These are phyloP conservation scores for Sutorius australiensis DNA, from an alignment of 768 basidiomycete genomes.

Conservation along the genomic window DNA sequence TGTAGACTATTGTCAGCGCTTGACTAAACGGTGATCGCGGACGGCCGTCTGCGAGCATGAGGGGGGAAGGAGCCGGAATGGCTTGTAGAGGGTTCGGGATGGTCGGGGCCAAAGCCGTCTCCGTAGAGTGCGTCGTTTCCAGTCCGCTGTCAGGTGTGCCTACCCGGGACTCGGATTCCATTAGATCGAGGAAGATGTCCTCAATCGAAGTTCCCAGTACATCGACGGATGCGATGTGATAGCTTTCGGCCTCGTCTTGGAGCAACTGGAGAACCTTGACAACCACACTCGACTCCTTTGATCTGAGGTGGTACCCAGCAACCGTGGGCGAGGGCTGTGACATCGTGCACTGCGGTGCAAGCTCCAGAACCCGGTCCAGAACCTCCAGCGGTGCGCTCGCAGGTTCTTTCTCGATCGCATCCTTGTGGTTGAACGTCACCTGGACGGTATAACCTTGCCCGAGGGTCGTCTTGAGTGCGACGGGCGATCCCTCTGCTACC, in stretches of 20 bases:
- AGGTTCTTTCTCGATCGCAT: conserved; percentile 27
- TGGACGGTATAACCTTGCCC: conserved; percentile 71
- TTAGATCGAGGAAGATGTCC: conserved; percentile 74
- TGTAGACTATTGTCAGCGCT: conserved; percentile 70
- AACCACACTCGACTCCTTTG: conserved; percentile 53
- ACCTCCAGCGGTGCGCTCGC: conserved; percentile 26
- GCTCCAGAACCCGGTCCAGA: conserved; percentile 38
- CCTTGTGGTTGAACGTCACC: conserved; percentile 43
- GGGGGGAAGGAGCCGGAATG: conserved; percentile 2
- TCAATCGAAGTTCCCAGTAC: conserved; percentile 74
- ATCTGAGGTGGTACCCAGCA: conserved; percentile 54
- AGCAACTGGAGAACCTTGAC: conserved; percentile 54
- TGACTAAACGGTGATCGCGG: conserved; percentile 56
- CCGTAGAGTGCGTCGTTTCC: conserved; percentile 15
- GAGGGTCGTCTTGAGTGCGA: conserved; percentile 64
- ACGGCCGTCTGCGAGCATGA: conserved; percentile 44
- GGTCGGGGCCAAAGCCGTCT: background rate
- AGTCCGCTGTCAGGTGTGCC: conserved; percentile 26
- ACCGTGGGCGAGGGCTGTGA: conserved; percentile 42
- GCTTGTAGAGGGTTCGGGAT: conserved; percentile 2
- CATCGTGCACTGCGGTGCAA: conserved; percentile 45
- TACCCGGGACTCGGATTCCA: conserved; percentile 38
- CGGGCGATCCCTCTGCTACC: conserved; percentile 70
- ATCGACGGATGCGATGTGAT: conserved; percentile 53
- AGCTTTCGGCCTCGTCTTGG: conserved; percentile 39